Base-by-base conservation (phyloP, 192 early-diverging fungal species). In the Coemansia javaensis region DNA sequence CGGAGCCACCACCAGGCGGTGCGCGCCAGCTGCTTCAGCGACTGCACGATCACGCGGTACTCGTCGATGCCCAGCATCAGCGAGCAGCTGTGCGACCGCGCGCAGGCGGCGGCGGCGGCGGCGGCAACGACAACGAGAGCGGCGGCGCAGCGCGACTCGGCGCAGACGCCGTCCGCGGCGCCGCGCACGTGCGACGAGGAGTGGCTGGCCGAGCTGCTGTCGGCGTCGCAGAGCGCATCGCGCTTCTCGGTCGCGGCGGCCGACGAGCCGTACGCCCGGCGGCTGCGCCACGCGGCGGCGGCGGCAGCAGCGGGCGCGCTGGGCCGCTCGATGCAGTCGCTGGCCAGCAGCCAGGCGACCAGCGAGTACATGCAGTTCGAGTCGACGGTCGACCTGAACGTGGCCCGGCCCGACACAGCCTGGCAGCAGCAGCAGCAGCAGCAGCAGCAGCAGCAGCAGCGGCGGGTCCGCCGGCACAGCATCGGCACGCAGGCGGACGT, bases 281-380 rank as follows among this genome's bases (percentile, higher is more conserved):
- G 51, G 49, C 12, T 14, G 39, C 15, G 44, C 25, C 4, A 3
- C 25, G 18, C 35, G 14, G 16, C 21, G 16, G 21, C 46, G 21
- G n/a, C n/a, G n/a, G n/a, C n/a, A n/a, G n/a, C n/a, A n/a, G n/a
- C n/a, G n/a, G n/a, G n/a, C n/a, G n/a, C n/a, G n/a, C 38, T 59
- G 9, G 57, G 56, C n/a, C 44, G 53, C 7, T 60, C 65, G 27
- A 50, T 51, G 13, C 15, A 27, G 14, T 61, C 58, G 16, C 37
- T 60, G 44, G 38, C 36, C 3, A 15, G n/a, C 35, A 60, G 58
- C 43, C 43, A 20, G 3, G 28, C n/a, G n/a, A 44, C 43, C 2
- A 32, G 43, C 28, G 43, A 44, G 4, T 44, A 31, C 16, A 17
- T 31, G 6, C 33, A 24, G 22, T 32, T 12, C 10, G 38, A 27